phyloP scores from a whole-genome alignment of 225 moss, liverwort and hornwort species.

The Ulota crispa region DNA sequence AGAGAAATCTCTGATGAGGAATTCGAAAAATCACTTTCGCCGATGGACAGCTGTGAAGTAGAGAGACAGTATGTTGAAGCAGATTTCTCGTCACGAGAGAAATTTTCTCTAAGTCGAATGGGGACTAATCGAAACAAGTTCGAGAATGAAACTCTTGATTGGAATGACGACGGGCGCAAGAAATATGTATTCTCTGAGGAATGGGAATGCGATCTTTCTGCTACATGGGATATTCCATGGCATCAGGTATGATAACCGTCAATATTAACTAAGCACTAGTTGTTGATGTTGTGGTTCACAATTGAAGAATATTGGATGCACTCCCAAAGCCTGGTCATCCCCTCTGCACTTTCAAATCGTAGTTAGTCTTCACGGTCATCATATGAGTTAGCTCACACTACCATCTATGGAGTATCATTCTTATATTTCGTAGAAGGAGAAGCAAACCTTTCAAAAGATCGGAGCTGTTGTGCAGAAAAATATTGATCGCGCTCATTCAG shows the following conservation, averaged over 20 bases:
- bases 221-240: constrained; percentile 16
- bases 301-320: not conserved
- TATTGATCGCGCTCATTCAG: constrained; percentile 17
- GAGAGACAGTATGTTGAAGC: constrained; percentile 18
- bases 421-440: not conserved
- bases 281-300: not conserved
- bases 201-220: constrained; percentile 31
- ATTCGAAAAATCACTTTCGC: constrained; percentile 23
- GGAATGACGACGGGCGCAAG: constrained; percentile 20
- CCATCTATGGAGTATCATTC: not conserved
- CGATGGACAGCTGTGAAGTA: constrained; percentile 13
- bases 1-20: constrained; percentile 5
- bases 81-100: constrained; percentile 17
- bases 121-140: constrained; percentile 15
- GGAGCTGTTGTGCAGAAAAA: constrained; percentile 35
- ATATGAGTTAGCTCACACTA: not conserved
- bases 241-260: constrained; percentile 25
- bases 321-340: not conserved
- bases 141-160: constrained; percentile 20
- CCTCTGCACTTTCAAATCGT: constrained; percentile 9
- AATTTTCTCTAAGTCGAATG: constrained; percentile 26
- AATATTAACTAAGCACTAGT: not conserved
- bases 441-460: not conserved
- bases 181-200: constrained; percentile 4
- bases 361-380: not conserved